Evolutionary conservation across 345 rosid genomes (phyloP), one percentile per base, ranked within the genome.

Genomic region (Reutealis trisperma): DNA sequence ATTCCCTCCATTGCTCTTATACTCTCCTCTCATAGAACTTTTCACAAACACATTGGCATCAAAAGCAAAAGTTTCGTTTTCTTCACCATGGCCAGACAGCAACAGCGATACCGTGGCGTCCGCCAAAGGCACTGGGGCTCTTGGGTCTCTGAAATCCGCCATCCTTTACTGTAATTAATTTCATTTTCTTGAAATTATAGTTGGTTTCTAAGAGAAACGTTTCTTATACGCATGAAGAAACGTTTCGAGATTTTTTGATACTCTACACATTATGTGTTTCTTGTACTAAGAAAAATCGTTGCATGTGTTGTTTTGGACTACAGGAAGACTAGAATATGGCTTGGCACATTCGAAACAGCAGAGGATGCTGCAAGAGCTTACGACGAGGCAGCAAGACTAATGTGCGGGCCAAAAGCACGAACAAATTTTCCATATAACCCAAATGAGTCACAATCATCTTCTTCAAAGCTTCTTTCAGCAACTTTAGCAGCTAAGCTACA

Each of bases 311-410:
- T 58, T 68, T 3, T 19, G 12, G 41, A 45, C 47, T 37, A 27
- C 82, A 82, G 81, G 79, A 82, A 82, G 81, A 82, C 84, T 1
- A 82, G 84, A 57, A 82, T 82, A 54, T 82, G 84, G 84, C 71
- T 82, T 5, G 84, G 84, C 68, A 82, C 84, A 30, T 82, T 82
- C 72, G 84, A 82, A 59, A 82, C 78, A 14, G 81, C 84, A 10
- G 84, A 78, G 73, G 84, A 78, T 30, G 84, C 84, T 0, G 84
- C 84, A 0, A 34, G 75, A 60, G 84, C 84, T 3, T 82, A 82
- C 62, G 84, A 82, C 19, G 81, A 82, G 58, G 84, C 84, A 5
- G 84, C 84, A 3, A 77, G 84, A 66, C 68, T 82, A 41, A 77
- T 82, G 84, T 82, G 81, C 27, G 84, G 84, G 54, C 63, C 84